Evolutionary conservation across 176 grass and related monocot species (phyloP), one percentile per base, ranked within the genome.

Genomic region (Triticum turgidum): DNA sequence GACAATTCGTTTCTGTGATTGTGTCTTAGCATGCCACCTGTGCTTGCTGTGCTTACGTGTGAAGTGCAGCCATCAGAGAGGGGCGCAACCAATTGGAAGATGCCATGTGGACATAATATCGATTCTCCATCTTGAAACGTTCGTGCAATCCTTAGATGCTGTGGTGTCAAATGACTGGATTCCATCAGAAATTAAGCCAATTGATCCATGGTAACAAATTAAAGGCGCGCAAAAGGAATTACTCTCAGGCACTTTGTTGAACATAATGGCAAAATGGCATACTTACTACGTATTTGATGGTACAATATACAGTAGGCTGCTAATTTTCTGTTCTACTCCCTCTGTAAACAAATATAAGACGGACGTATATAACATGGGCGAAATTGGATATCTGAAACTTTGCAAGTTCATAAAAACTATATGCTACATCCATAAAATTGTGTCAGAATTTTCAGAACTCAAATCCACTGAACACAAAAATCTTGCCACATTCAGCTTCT

Each of bases 1-100:
- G 76, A 75, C 51, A 73, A 5, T 14, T 83, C 24, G 18, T 9
- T 21, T 34, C 22, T 6, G 11, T 70, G 39, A 73, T 73, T 73
- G 10, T 45, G 70, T 14, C 64, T 76, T 24, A 35, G 37, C 13
- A 12, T 61, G 86, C 73, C 86, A 78, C 52, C 27, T 84, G 39
- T 13, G 38, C 11, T 42, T 5, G 21, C 11, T 42, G 62, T 56
- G 75, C 87, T 72, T 47, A 79, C 74, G 9, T 88, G 81, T 73
- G 45, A 61, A 71, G 47, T n/a, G 11, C 22, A 22, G 17, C 22
- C 63, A 44, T 72, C 61, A 29, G 20, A 62, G 21, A 63, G 69
- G 3, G 38, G 9, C 52, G 14, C 27, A 61, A 1, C 86, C 80
- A 83, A 78, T 20, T 4, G 4, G 73, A 9, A 62, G 51, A 70